These are phyloP conservation scores for Pontederia paniculata DNA, from an alignment of 176 grass and related monocot species.

Conservation along the genomic window DNA sequence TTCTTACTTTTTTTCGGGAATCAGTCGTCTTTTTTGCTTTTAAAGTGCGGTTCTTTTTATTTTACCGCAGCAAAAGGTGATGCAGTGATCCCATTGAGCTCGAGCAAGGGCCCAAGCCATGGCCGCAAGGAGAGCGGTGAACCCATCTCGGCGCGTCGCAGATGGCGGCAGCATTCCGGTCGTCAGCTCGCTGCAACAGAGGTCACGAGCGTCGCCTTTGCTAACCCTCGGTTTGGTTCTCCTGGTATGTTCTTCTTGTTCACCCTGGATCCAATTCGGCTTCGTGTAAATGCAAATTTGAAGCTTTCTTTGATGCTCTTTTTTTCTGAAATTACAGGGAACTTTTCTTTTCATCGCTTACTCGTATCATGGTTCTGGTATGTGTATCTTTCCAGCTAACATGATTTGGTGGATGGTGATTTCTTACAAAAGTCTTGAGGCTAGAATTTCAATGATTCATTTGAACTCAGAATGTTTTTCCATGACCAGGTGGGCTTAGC, in stretches of 20 bases:
- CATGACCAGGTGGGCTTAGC: too few species aligned
- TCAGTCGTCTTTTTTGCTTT: too few species aligned
- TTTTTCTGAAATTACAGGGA: conserved; percentile 33
- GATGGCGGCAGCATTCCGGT: conserved; percentile 45
- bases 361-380: conserved; percentile 57
- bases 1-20: too few species aligned
- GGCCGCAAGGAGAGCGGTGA: conserved; percentile 55
- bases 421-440: too few species aligned
- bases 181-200: conserved; percentile 48
- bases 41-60: too few species aligned
- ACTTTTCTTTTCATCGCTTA: conserved; percentile 69
- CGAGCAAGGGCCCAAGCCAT: neutral
- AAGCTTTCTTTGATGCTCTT: neutral
- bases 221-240: conserved; percentile 57
- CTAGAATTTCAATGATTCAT: too few species aligned
- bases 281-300: neutral
- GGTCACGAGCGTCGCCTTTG: conserved; percentile 67
- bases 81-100: too few species aligned
- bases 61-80: too few species aligned
- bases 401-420: too few species aligned
- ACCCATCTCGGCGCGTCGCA: conserved; percentile 47
- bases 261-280: neutral
- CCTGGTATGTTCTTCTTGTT: conserved; percentile 31
- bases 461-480: too few species aligned
- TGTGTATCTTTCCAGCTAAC: neutral